phyloP scores from a whole-genome alignment of 129 eudicot genomes.

The Deinandra increscens region DNA sequence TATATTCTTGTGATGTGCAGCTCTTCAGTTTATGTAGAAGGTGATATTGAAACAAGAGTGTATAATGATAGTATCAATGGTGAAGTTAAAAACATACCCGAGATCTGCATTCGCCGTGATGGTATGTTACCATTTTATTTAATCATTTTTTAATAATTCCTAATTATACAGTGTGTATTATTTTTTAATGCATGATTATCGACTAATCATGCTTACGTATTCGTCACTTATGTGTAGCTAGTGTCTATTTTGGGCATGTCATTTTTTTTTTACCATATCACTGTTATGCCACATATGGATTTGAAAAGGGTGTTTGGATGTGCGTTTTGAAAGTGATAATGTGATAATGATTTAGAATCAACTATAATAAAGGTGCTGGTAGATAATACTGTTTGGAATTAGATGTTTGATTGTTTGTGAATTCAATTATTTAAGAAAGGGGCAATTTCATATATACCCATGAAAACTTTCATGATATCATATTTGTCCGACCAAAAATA shows the following conservation, averaged over 20 bases:
- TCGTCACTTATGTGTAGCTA: not conserved
- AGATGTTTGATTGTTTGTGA: not conserved
- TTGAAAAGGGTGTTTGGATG: slow-evolving; percentile 3
- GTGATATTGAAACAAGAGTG: slow-evolving; percentile 91
- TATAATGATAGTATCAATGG: slow-evolving; percentile 85
- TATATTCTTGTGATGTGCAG: slow-evolving; percentile 44
- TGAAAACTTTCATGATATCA: not conserved
- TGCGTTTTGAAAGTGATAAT: not conserved
- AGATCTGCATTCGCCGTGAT: slow-evolving; percentile 90
- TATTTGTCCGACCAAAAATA: not conserved
- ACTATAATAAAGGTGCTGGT: not conserved
- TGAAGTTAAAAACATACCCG: slow-evolving; percentile 73
- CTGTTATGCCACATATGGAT: not conserved
- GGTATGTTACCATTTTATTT: slow-evolving; percentile 44
- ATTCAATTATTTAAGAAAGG: not conserved
- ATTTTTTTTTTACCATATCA: not conserved
- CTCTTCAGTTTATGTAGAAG: slow-evolving; percentile 95
- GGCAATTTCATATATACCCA: not conserved
- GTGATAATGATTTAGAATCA: not conserved
- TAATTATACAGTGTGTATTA: not conserved
- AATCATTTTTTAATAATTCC: not conserved
- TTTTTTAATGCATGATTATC: not conserved
- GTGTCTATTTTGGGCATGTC: not conserved
- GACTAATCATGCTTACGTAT: not conserved
- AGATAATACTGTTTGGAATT: not conserved